Evolutionary conservation across 345 rosid species (phyloP).

Genomic region (Lumnitzera littorea): DNA sequence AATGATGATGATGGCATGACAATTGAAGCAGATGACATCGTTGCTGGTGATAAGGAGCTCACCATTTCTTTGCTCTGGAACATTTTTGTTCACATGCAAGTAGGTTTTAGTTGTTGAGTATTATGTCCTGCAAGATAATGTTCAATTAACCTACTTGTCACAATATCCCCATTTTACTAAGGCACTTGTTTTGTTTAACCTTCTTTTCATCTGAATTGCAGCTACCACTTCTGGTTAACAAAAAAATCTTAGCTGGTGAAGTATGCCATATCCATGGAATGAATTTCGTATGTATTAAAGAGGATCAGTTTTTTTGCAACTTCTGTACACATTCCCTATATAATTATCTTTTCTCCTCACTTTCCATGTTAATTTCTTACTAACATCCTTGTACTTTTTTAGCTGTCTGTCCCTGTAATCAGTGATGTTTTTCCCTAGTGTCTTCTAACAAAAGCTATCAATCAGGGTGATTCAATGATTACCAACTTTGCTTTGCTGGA

Average conservation of each 20-base stretch:
- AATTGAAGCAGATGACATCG: constrained; percentile 64
- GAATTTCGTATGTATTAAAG: constrained; percentile 41
- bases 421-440: not conserved
- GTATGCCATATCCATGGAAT: constrained; percentile 39
- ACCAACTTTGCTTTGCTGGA: constrained; percentile 37
- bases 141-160: not conserved
- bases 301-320: constrained; percentile 2
- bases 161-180: too few relatives aligned
- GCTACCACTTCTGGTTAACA: constrained; percentile 75
- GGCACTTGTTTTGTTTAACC: too few relatives aligned
- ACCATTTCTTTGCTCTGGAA: constrained; percentile 82
- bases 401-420: too few relatives aligned
- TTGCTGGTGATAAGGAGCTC: constrained; percentile 75
- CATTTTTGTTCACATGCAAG: constrained; percentile 85
- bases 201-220: constrained; percentile 19
- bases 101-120: constrained; percentile 12
- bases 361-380: constrained; percentile 1
- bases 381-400: not conserved
- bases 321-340: too few relatives aligned
- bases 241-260: constrained; percentile 46
- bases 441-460: constrained; percentile 5
- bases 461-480: constrained; percentile 29
- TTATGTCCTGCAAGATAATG: not conserved
- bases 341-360: not conserved
- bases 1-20: constrained; percentile 64